A percentile compares a stretch with the other conserved stretches of the same genome.
Evolutionary conservation across 164 flowering plant genomes (phyloP).

Genomic region (Nelumbo lutea): DNA sequence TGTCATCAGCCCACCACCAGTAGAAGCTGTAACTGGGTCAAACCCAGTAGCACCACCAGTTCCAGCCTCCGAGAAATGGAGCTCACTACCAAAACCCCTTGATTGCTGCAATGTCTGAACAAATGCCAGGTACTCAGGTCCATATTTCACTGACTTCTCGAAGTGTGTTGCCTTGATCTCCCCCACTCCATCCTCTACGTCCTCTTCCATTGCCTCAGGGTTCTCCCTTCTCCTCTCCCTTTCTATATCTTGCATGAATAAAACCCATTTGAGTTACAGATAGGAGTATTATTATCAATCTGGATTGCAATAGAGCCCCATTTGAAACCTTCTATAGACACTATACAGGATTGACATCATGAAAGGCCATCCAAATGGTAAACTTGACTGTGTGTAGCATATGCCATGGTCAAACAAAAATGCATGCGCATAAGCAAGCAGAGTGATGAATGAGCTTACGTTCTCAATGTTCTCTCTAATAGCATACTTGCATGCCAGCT

Average conservation of each 20-base stretch:
- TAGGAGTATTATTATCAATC: too few species aligned
- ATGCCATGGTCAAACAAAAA: too few species aligned
- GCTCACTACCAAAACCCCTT: slow-evolving; percentile 69
- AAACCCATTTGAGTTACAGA: not conserved
- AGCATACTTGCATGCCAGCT: too few species aligned
- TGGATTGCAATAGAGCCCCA: too few species aligned
- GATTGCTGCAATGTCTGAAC: slow-evolving; percentile 78
- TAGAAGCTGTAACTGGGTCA: slow-evolving; percentile 57
- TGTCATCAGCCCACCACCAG: slow-evolving; percentile 47
- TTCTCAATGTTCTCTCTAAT: too few species aligned
- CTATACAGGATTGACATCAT: too few species aligned
- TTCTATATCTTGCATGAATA: slow-evolving; percentile 55
- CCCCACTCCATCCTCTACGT: slow-evolving; percentile 58
- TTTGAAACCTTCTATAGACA: too few species aligned
- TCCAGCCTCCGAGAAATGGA: slow-evolving; percentile 43
- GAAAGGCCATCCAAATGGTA: too few species aligned
- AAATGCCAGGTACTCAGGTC: slow-evolving; percentile 66
- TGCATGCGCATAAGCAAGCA: too few species aligned
- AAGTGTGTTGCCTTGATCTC: slow-evolving; percentile 71
- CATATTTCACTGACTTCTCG: slow-evolving; percentile 77
- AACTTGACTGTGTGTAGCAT: too few species aligned
- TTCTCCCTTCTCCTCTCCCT: slow-evolving; percentile 61
- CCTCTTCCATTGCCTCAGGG: slow-evolving; percentile 79
- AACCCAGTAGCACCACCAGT: slow-evolving; percentile 29
- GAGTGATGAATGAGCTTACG: too few species aligned